A percentile compares a stretch with the other conserved stretches of the same genome.
These are phyloP conservation scores for Pyrenophora seminiperda DNA, from an alignment of 2,329 filamentous ascomycete species.

Conservation along the genomic window DNA sequence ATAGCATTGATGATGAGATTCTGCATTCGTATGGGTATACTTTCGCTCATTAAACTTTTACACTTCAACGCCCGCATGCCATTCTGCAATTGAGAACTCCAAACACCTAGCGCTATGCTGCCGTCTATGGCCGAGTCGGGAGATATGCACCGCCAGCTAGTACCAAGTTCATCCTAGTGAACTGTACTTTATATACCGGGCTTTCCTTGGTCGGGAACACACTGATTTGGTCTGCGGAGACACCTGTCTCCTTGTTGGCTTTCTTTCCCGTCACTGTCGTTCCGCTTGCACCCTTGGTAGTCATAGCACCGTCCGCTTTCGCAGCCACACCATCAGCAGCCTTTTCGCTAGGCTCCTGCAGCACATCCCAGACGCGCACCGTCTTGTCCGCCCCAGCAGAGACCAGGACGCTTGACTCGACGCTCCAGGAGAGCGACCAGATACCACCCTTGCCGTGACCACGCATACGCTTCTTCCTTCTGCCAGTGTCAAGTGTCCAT, in stretches of 20 bases:
- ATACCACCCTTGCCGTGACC: constrained; percentile 94
- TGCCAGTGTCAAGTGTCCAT: constrained; percentile 90
- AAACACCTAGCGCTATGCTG: not conserved
- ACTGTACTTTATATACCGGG: constrained; percentile 88
- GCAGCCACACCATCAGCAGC: constrained; percentile 55
- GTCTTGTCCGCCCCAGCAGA: constrained; percentile 92
- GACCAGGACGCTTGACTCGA: constrained; percentile 87
- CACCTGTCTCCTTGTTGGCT: constrained; percentile 85
- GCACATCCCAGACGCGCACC: constrained; percentile 92
- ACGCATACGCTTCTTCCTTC: constrained; percentile 86
- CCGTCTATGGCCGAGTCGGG: constrained; percentile 43
- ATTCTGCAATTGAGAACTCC: not conserved
- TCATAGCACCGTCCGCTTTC: constrained; percentile 59
- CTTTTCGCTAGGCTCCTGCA: constrained; percentile 65
- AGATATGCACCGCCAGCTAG: constrained; percentile 77
- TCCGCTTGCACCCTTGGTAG: constrained; percentile 56
- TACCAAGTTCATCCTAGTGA: constrained; percentile 93
- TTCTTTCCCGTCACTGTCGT: constrained; percentile 60
- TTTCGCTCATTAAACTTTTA: constrained; percentile 1
- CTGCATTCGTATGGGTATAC: constrained; percentile 5
- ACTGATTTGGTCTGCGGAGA: constrained; percentile 90
- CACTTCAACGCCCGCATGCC: constrained; percentile 1
- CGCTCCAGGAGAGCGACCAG: constrained; percentile 90
- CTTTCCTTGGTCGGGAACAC: constrained; percentile 97
- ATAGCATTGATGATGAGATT: not conserved